Evolutionary conservation across 192 early-diverging fungal genomes (phyloP), one percentile per base, ranked within the genome.

Genomic region (Haplosporangium gracile): DNA sequence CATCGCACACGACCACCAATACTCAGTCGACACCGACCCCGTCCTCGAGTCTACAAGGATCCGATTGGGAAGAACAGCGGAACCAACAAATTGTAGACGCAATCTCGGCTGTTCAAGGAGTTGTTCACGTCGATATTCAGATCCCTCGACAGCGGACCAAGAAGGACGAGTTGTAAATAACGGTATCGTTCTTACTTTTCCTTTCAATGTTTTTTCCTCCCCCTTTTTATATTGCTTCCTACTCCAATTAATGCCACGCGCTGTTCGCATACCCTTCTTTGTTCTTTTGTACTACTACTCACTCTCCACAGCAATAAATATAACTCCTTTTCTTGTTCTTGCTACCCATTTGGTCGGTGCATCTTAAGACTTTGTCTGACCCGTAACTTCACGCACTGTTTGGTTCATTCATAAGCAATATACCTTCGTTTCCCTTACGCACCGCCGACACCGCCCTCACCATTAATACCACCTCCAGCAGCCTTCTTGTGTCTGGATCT

Each of bases 71-170:
- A 42, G 76, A 78, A 29, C 82, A 77, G 43, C 77, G 84, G 60
- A 86, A 74, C 32, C 69, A 29, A 32, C 75, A 81, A 29, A 75
- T 86, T 13, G 76, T 81, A 5, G 84, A 86, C 32, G 63, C 76
- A 24, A 74, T 86, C 22, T 81, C 76, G 5, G 84, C 84, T 34
- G 9, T 80, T 1, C 65, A 78, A 5, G 84, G 84, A 18, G 84
- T 86, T 51, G 18, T 86, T 36, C 84, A 86, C 5, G 84, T 86
- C 57, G 84, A 86, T 40, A 42, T 86, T n/a, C 84, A 86, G 22
- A 74, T 75, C 0, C 72, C 76, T 32, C 72, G 76, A 68, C 84
- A 86, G 26, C 49, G 84, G 16, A 24, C 29, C 15, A 86, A 86
- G 60, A 39, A 76, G 70, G 84, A 86, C 53, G 84, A 86, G 34